Conservation (phyloP, 148 eudicot genomes). For the Camellia japonica region DNA sequence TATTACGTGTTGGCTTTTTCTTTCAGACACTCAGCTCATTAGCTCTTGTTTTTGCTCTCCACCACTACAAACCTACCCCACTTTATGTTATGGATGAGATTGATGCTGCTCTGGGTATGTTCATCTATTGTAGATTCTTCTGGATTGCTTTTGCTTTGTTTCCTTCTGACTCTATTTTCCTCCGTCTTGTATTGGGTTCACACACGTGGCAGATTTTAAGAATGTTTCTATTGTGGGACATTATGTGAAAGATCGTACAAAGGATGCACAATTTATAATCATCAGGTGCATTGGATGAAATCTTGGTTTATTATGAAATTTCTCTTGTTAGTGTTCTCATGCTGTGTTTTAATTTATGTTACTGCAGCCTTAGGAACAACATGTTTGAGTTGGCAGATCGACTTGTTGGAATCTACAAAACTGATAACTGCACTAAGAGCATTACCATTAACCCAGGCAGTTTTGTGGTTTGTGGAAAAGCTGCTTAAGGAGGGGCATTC, state of each 20-base stretch:
- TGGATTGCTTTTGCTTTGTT: neutral
- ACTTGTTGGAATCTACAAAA: slow-evolving; percentile 97
- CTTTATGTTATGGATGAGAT: slow-evolving; percentile 99
- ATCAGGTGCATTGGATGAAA: slow-evolving; percentile 56
- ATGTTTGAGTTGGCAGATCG: slow-evolving; percentile 98
- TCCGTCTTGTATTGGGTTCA: neutral
- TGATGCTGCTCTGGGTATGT: slow-evolving; percentile 93
- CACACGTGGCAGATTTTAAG: slow-evolving; percentile 64
- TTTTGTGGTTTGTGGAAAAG: slow-evolving; percentile 67
- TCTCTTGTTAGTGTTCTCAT: neutral
- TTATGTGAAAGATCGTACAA: slow-evolving; percentile 94
- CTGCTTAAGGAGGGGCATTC: slow-evolving; percentile 37
- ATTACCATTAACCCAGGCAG: slow-evolving; percentile 89
- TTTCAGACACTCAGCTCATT: slow-evolving; percentile 91
- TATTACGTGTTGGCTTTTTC: neutral
- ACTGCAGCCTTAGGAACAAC: slow-evolving; percentile 91
- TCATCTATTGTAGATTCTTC: neutral
- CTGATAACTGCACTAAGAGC: slow-evolving; percentile 97
- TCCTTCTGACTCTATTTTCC: neutral
- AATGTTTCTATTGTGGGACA: slow-evolving; percentile 98
- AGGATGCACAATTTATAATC: slow-evolving; percentile 92
- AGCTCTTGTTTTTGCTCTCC: slow-evolving; percentile 95
- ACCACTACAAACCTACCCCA: slow-evolving; percentile 97
- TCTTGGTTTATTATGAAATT: neutral
- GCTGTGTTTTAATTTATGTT: neutral